phyloP scores from a whole-genome alignment of 2,329 filamentous ascomycete species.

The Trichothecium roseum region DNA sequence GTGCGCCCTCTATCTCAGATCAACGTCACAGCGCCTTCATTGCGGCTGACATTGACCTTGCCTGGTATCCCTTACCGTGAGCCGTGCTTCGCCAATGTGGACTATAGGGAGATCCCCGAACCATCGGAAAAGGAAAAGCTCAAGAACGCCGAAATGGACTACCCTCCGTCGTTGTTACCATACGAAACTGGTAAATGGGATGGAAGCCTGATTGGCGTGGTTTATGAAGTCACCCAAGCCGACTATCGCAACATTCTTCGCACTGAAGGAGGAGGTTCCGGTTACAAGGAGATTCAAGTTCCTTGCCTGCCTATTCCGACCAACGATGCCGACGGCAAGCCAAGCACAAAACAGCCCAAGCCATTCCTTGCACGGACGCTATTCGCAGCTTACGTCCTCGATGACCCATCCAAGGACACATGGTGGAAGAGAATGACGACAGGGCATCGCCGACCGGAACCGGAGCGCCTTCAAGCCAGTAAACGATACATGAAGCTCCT shows the following conservation, averaged over 20 bases:
- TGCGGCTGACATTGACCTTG: conserved; percentile 76
- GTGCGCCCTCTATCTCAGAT: conserved; percentile 73
- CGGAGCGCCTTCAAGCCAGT: conserved; percentile 71
- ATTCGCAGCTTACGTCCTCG: conserved; percentile 50
- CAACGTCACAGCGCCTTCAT: conserved; percentile 70
- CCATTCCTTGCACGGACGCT: conserved; percentile 81
- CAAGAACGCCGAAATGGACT: no score
- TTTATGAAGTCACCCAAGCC: conserved; percentile 79
- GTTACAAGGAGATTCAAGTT: conserved; percentile 77
- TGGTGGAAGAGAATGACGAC: conserved; percentile 37
- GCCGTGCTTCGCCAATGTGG: conserved; percentile 85
- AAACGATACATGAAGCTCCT: conserved; percentile 75
- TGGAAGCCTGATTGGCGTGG: conserved; percentile 80
- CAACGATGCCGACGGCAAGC: conserved; percentile 19
- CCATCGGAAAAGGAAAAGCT: conserved; percentile 10
- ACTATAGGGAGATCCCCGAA: conserved; percentile 43
- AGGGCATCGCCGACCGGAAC: conserved; percentile 45
- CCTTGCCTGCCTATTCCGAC: conserved; percentile 62
- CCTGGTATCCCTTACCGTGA: conserved; percentile 78
- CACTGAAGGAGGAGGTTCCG: conserved; percentile 77
- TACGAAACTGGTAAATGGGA: conserved; percentile 40
- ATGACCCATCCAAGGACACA: conserved; percentile 20
- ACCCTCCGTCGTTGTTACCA: not conserved
- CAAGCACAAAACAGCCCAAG: conserved; percentile 36
- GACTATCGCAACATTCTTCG: conserved; percentile 83